Evolutionary conservation across 2,329 filamentous ascomycete genomes (phyloP), one percentile per base, ranked within the genome.

Genomic region (Nakataea oryzae): DNA sequence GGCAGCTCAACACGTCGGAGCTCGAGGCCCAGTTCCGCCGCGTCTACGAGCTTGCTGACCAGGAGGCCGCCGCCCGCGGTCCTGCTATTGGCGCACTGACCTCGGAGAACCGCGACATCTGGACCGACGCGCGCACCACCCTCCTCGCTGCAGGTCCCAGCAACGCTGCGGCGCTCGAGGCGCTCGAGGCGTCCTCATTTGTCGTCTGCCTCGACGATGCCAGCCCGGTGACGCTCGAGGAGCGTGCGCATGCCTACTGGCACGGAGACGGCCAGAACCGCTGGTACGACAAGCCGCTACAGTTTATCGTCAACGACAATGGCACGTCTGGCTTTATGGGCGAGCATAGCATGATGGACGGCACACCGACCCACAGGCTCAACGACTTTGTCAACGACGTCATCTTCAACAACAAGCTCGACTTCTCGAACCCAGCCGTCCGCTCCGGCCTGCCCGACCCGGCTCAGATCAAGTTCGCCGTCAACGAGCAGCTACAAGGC

Each of bases 291-390:
- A 99, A 99, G 82, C 95, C 95, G 7, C 80, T 96, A 61, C 93
- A 99, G 77, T 97, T 99, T 79, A 96, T 99, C 73, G 75, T 99
- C 78, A 97, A 96, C 76, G 93, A 99, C 74, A 99, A 99, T 74
- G 95, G 95, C 69, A 96, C 95, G 9, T 90, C 95, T 2, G 95
- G 95, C 65, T 99, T 99, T 82, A 93, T 92, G 83, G 95, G 95
- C 71, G 95, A 99, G 78, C 95, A 99, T 82, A 96, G 90, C 70
- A 97, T 99, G 95, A 99, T 99, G 96, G 95, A 99, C 73, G 95
- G 96, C 66, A 99, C 95, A 8, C 93, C 96, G 1, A 99, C 96
- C 2, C 95, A 97, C 77, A 89, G 96, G 57, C 83, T 99, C 21
- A 99, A 97, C 75, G 95, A 99, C 81, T 95, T 92, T 72, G 84